Conservation (phyloP, 1,139 yeast species). For the Arxiozyma telluris region DNA sequence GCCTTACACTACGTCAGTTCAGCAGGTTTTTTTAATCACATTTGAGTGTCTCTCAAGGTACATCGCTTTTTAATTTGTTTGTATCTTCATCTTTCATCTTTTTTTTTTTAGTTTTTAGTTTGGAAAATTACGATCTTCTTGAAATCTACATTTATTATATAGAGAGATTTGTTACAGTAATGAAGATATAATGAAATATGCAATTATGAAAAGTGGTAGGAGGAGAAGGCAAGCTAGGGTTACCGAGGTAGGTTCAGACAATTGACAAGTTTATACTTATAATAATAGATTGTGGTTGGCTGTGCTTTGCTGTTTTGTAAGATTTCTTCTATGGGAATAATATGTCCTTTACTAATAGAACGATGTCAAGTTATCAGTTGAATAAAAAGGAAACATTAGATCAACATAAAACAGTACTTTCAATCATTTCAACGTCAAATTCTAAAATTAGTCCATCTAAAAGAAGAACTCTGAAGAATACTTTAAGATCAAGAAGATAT, state of each 20-base stretch:
- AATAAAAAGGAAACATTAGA: conserved; percentile 3
- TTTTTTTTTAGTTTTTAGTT: background rate
- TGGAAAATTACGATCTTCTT: background rate
- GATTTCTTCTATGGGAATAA: background rate
- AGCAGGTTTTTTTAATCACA: too few species aligned
- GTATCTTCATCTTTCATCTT: background rate
- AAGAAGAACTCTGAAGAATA: conserved; percentile 2
- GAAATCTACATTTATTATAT: background rate
- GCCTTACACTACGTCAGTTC: background rate
- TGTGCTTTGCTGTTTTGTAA: background rate
- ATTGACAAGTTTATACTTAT: too few species aligned
- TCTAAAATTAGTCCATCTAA: conserved; percentile 2
- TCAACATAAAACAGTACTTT: conserved; percentile 5
- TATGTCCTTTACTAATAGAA: background rate
- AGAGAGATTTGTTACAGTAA: background rate
- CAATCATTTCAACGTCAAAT: conserved; percentile 2
- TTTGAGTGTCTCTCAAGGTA: too few species aligned
- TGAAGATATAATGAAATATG: background rate
- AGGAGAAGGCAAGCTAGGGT: background rate
- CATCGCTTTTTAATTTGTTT: background rate
- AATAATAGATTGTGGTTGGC: background rate
- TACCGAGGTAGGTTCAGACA: background rate
- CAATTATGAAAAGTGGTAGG: too few species aligned
- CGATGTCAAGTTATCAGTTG: conserved; percentile 1
- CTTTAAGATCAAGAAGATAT: conserved; percentile 1